Evolutionary conservation across 1,139 yeast genomes (phyloP).

Genomic region (Magnusiomyces magnusii): DNA sequence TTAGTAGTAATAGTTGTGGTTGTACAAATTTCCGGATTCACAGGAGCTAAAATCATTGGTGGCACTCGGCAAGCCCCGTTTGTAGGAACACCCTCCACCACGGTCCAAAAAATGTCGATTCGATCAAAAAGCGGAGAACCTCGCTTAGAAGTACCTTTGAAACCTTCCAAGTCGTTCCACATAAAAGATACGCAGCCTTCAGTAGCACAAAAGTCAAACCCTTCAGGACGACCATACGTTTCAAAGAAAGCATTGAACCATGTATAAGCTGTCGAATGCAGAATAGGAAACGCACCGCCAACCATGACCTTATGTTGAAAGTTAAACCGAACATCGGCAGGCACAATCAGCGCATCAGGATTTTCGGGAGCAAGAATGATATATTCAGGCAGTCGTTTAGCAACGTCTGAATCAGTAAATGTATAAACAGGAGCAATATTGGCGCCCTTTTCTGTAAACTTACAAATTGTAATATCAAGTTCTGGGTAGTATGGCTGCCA

Average conservation of each 20-base stretch:
- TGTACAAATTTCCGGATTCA: neutral
- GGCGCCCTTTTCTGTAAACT: slow-evolving; percentile 21
- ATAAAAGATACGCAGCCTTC: slow-evolving; percentile 25
- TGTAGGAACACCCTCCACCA: slow-evolving; percentile 14
- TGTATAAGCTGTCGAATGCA: slow-evolving; percentile 23
- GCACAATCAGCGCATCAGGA: slow-evolving; percentile 4
- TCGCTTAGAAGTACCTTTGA: slow-evolving; percentile 48
- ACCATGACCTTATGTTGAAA: slow-evolving; percentile 15
- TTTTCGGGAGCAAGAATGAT: slow-evolving; percentile 11
- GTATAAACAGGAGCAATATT: slow-evolving; percentile 19
- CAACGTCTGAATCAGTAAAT: slow-evolving; percentile 20
- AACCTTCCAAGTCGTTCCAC: slow-evolving; percentile 69
- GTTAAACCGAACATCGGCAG: slow-evolving; percentile 21
- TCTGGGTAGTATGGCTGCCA: slow-evolving; percentile 25
- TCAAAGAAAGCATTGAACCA: slow-evolving; percentile 37
- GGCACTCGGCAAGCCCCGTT: slow-evolving; percentile 15
- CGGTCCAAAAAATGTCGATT: slow-evolving; percentile 38
- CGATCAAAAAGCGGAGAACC: slow-evolving; percentile 50
- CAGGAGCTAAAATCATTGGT: neutral
- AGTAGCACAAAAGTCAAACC: slow-evolving; percentile 16
- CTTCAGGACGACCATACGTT: slow-evolving; percentile 19
- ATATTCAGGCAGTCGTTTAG: slow-evolving; percentile 11
- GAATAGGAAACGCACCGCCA: slow-evolving; percentile 14
- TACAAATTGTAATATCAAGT: slow-evolving; percentile 24
- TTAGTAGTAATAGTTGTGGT: neutral